Base-by-base conservation (phyloP, 2,329 filamentous ascomycete genomes). In the Aureobasidium lini region DNA sequence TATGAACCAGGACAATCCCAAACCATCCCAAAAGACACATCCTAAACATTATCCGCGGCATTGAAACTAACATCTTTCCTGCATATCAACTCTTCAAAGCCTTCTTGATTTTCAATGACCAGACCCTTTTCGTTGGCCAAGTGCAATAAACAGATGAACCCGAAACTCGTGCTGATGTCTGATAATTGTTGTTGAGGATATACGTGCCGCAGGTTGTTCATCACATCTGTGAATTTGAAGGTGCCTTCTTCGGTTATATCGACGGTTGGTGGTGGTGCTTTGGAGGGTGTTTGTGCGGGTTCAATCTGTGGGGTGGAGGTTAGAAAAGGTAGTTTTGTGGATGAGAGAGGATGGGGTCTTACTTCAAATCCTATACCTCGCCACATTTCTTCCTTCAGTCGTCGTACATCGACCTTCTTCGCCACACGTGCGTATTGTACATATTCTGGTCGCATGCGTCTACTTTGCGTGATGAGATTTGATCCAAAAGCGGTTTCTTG, bases 81-180 rank as follows among this genome's bases (percentile, higher is more conserved):
- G 23, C 82, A 79, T 1, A 67, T 74, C 64, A 82, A 65, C 61
- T 82, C 77, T 54, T 73, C 72, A 63, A 77, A 78, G 9, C 71
- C 74, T 36, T 81, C 77, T 44, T 81, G 76, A 59, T 84, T 85
- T 64, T 88, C 82, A 63, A 96, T 88, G 28, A 88, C 80, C 40
- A 96, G 77, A 0, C 92, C 92, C 76, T 95, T 93, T 70, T 96
- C 92, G 74, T 96, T 96, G 61, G 92, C 92, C 67, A 96, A 72
- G 74, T 96, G 92, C 64, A 96, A 77, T 60, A 96, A 76, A 67
- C 89, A 95, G 64, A 99, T 99, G 75, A 97, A 99, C 72, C 94
- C 95, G 65, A 83, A 88, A 15, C 81, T 95, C 0, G 94, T 99
- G 37, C 91, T 96, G 68, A 99, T 97, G 73, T 99, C 94, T 62